Evolutionary conservation across 306 rosid genomes (phyloP).

Genomic region (Abrus precatorius): DNA sequence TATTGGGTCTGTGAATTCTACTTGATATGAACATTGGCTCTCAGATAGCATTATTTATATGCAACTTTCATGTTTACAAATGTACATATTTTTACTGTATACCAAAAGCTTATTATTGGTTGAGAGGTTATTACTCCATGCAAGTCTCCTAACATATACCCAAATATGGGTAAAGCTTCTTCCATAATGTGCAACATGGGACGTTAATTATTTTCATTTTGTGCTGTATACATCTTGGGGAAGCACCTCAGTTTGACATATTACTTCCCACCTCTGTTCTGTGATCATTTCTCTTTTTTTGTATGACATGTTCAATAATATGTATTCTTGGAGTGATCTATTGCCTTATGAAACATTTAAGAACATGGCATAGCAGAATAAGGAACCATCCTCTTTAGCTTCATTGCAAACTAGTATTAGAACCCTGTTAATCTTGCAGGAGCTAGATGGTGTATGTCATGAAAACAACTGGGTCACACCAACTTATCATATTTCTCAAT

Average conservation of each 20-base stretch:
- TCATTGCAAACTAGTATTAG: conserved; percentile 29
- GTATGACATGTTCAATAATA: neutral
- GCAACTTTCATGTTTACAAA: neutral
- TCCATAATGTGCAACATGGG: neutral
- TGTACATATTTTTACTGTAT: neutral
- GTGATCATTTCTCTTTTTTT: neutral
- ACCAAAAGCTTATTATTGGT: neutral
- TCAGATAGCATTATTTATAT: neutral
- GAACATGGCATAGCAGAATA: conserved; percentile 21
- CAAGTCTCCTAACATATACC: conserved; percentile 8
- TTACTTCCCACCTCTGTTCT: conserved; percentile 14
- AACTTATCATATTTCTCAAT: conserved; percentile 51
- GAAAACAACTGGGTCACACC: conserved; percentile 65
- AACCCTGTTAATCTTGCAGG: conserved; percentile 48
- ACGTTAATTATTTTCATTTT: conserved; percentile 15
- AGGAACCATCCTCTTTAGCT: conserved; percentile 20
- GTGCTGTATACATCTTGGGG: conserved; percentile 21
- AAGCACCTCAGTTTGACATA: neutral
- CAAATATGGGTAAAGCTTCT: conserved; percentile 1
- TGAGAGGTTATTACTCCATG: conserved; percentile 14
- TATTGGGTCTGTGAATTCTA: neutral
- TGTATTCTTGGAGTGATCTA: neutral
- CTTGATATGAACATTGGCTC: neutral
- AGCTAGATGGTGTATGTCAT: conserved; percentile 52
- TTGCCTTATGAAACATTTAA: neutral